Percentiles rank a stretch among this genome's conserved stretches.
Conservation (phyloP, 805 yeast species). For the Yamadazyma laniorum region DNA sequence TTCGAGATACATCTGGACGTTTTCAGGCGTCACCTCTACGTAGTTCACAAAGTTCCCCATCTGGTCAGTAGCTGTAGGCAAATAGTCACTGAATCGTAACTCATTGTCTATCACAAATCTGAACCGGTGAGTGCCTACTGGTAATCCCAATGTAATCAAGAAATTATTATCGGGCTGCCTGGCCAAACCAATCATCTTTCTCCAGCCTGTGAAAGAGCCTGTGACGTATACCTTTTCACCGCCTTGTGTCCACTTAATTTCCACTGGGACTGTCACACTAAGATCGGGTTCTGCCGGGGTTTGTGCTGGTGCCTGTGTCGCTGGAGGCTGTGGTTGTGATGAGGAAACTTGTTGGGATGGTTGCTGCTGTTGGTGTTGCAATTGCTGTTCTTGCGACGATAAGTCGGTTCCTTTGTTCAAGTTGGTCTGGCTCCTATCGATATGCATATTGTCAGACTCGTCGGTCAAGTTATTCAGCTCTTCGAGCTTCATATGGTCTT, state of each 20-base stretch:
- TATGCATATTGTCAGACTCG: slow-evolving; percentile 18
- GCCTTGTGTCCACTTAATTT: slow-evolving; percentile 93
- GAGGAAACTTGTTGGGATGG: neutral
- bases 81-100: slow-evolving; percentile 77
- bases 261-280: slow-evolving; percentile 48
- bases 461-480: slow-evolving; percentile 6
- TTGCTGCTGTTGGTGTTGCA: neutral
- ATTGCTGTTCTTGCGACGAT: slow-evolving; percentile 5
- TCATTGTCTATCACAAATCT: slow-evolving; percentile 94
- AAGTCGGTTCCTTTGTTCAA: slow-evolving; percentile 5
- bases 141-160: slow-evolving; percentile 70
- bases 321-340: neutral
- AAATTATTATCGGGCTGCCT: slow-evolving; percentile 54
- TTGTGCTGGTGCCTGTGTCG: slow-evolving; percentile 2
- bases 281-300: slow-evolving; percentile 22
- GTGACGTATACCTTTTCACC: slow-evolving; percentile 94
- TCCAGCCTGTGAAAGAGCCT: slow-evolving; percentile 97
- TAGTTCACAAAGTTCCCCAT: slow-evolving; percentile 95
- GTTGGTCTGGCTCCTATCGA: slow-evolving; percentile 18
- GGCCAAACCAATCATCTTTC: slow-evolving; percentile 89
- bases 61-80: slow-evolving; percentile 97
- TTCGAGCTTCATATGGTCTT: slow-evolving; percentile 50
- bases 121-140: slow-evolving; percentile 90
- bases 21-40: slow-evolving; percentile 64
- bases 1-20: slow-evolving; percentile 28